phyloP scores from a whole-genome alignment of 2,329 filamentous ascomycete genomes.

The Diaporthe citri region DNA sequence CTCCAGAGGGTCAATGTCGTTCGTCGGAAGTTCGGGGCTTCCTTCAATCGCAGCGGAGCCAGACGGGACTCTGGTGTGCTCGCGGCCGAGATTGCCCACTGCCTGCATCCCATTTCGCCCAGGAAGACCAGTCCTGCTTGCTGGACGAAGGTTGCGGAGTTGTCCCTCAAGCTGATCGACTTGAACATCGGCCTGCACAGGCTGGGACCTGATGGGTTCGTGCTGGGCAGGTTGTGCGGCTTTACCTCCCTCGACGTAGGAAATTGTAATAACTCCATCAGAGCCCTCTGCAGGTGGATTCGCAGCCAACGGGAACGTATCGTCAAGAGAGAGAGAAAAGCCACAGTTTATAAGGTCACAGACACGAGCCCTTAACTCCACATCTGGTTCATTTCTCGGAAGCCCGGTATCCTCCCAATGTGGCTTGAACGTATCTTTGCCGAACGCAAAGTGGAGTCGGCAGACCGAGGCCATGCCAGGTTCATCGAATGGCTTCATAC shows the following conservation, averaged over 20 bases:
- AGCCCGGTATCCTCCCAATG: slow-evolving; percentile 43
- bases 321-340: slow-evolving; percentile 36
- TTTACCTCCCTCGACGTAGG: slow-evolving; percentile 39
- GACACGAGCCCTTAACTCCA: slow-evolving; percentile 37
- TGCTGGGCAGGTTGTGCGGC: background rate
- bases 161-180: slow-evolving; percentile 26
- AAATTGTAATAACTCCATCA: slow-evolving; percentile 23
- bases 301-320: slow-evolving; percentile 33
- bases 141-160: slow-evolving; percentile 19
- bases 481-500: slow-evolving; percentile 57
- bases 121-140: background rate
- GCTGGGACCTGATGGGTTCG: background rate
- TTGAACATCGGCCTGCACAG: background rate
- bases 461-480: slow-evolving; percentile 55
- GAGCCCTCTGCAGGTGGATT: slow-evolving; percentile 8
- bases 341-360: slow-evolving; percentile 38
- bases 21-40: background rate
- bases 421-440: slow-evolving; percentile 44
- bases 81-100: background rate
- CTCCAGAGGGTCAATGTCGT: slow-evolving; percentile 35
- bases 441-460: slow-evolving; percentile 51
- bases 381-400: slow-evolving; percentile 16
- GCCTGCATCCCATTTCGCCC: background rate
- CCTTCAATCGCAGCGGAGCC: background rate
- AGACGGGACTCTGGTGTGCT: slow-evolving; percentile 1